These are phyloP conservation scores for Lentinula guzmanii DNA, from an alignment of 768 basidiomycete genomes.

Conservation along the genomic window DNA sequence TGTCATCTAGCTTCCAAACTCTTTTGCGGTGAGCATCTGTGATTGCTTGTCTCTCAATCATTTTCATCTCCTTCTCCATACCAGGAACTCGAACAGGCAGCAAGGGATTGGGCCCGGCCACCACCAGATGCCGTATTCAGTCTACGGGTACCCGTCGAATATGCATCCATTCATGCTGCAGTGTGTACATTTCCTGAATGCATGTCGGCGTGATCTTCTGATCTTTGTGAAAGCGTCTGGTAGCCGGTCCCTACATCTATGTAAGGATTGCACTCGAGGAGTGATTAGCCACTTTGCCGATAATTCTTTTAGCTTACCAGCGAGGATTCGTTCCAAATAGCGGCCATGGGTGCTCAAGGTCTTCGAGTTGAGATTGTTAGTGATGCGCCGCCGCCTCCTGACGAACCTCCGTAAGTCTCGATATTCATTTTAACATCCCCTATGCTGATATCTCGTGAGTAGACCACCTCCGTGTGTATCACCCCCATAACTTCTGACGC, in stretches of 20 bases:
- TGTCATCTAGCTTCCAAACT: constrained; percentile 54
- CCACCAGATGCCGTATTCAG: constrained; percentile 73
- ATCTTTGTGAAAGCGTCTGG: constrained; percentile 50
- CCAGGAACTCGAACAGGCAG: constrained; percentile 76
- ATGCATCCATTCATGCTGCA: constrained; percentile 77
- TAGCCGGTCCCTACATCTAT: constrained; percentile 80
- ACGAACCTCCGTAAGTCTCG: constrained; percentile 70
- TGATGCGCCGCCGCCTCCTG: constrained; percentile 79
- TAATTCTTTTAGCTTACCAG: constrained; percentile 52
- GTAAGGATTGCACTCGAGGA: constrained; percentile 33
- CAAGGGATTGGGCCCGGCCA: constrained; percentile 82
- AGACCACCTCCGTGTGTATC: constrained; percentile 46
- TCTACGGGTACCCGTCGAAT: constrained; percentile 82
- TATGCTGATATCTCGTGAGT: not conserved
- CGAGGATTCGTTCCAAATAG: constrained; percentile 87
- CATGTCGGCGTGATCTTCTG: constrained; percentile 12
- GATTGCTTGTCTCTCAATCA: not conserved
- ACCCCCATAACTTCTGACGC: constrained; percentile 11
- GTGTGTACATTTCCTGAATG: constrained; percentile 35
- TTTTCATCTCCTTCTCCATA: constrained; percentile 1
- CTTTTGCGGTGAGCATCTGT: constrained; percentile 45
- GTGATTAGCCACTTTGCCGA: constrained; percentile 10
- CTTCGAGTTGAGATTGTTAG: constrained; percentile 82
- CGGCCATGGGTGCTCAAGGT: constrained; percentile 77
- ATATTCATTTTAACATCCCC: not conserved